phyloP scores from a whole-genome alignment of 495 filamentous ascomycete species.

The Neurospora pannonica region DNA sequence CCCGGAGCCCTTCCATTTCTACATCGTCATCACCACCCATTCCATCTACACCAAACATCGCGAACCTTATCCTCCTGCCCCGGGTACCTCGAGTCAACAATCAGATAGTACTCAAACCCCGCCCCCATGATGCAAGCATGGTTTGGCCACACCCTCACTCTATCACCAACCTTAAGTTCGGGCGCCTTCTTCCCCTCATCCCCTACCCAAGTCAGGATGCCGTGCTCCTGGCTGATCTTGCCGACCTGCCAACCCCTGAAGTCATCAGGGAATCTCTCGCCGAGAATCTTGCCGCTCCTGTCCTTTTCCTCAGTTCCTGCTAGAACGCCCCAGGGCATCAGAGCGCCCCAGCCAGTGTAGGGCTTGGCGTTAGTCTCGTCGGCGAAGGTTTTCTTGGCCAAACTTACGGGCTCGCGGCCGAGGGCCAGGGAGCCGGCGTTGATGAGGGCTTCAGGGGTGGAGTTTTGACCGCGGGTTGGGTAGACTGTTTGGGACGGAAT shows the following conservation, averaged over 20 bases:
- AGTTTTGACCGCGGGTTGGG: constrained; percentile 38
- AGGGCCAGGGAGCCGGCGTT: constrained; percentile 63
- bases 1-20: background rate
- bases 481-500: constrained; percentile 45
- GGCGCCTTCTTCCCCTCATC: constrained; percentile 25
- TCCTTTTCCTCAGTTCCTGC: constrained; percentile 13
- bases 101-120: constrained; percentile 62
- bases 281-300: background rate
- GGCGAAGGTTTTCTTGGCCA: constrained; percentile 29
- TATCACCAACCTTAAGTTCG: constrained; percentile 48
- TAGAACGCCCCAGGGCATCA: constrained; percentile 47
- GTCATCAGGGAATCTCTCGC: constrained; percentile 25
- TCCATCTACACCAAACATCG: constrained; percentile 61
- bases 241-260: constrained; percentile 52
- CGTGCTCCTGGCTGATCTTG: constrained; percentile 58
- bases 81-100: constrained; percentile 56
- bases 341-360: constrained; percentile 68
- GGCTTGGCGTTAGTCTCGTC: constrained; percentile 25
- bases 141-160: constrained; percentile 71
- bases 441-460: constrained; percentile 56
- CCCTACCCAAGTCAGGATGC: constrained; percentile 44
- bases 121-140: constrained; percentile 76
- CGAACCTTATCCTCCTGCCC: constrained; percentile 47
- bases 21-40: constrained; percentile 39
- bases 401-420: constrained; percentile 49